phyloP scores from a whole-genome alignment of 768 basidiomycete species.

The Neoboletus subvelutipes region DNA sequence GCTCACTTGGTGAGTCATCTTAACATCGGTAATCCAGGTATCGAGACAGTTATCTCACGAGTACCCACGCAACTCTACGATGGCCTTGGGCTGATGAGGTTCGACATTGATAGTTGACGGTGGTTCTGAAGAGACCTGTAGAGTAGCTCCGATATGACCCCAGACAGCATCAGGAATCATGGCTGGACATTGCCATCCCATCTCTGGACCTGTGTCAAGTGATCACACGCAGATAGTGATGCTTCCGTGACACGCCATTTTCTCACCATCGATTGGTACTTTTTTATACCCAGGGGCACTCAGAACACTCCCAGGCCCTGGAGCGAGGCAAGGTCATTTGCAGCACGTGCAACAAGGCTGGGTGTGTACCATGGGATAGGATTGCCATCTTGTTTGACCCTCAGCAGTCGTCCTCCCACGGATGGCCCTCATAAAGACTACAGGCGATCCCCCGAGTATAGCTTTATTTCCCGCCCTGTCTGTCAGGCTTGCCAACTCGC shows the following conservation, averaged over 20 bases:
- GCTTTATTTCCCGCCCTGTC: neutral
- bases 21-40: neutral
- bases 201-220: neutral
- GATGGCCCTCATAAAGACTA: neutral
- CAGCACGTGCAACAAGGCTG: neutral
- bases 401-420: neutral
- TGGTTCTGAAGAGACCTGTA: neutral
- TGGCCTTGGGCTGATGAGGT: neutral
- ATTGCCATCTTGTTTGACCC: neutral
- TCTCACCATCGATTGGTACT: neutral
- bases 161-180: neutral
- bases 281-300: neutral
- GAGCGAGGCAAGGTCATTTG: neutral
- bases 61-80: neutral
- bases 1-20: neutral
- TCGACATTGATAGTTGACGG: neutral
- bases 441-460: too few relatives aligned
- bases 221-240: neutral
- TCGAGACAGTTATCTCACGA: neutral
- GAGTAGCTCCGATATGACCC: too few relatives aligned
- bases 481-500: neutral
- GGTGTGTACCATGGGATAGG: neutral
- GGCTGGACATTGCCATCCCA: neutral
- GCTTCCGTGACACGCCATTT: neutral
- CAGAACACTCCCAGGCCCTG: neutral